Base-by-base conservation (phyloP, 495 filamentous ascomycete genomes). In the Astrothelium macrocarpum region DNA sequence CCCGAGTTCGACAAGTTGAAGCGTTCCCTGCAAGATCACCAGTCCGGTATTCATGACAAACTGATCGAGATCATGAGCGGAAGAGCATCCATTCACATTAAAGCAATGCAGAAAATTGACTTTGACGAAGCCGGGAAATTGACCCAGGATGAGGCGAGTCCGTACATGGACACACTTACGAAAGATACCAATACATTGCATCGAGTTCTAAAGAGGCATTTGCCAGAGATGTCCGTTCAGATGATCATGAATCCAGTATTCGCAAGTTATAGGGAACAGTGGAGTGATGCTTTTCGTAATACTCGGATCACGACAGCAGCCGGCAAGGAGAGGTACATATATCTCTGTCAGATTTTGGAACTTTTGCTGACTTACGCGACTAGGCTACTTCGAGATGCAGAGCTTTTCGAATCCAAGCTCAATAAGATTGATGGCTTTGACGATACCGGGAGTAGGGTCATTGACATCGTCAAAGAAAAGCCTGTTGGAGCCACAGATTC, bases 241-340 rank as follows among this genome's bases (percentile, higher is more conserved):
- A 84, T 90, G 78, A 97, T 98, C 71, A 96, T 97, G 90, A 78
- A 81, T 7, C 89, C 91, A 9, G 91, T 98, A 0, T 96, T 96
- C 68, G 82, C 80, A 59, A 91, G 83, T 72, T 98, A 97, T 72
- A 85, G 85, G 66, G 88, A 88, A 63, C 90, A 94, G 65, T 86
- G 92, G 78, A 86, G 85, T 2, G 85, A 83, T 62, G 87, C 90
- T 20, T 90, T 91, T 69, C 74, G 83, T 49, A 86, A 85, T 59
- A 82, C 88, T 34, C 77, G 77, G 20, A 78, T 93, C 25, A 82
- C 77, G 69, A 89, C 82, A 23, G 86, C 88, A 64, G 74, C 74
- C 39, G 90, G 85, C 14, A 87, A 86, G 69, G 81, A 82, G 62
- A 86, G 89, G 93, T 96, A 78, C 72, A 84, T 75, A 28, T 56